Percentiles rank a stretch among this genome's conserved stretches.
Evolutionary conservation across 768 basidiomycete species (phyloP).

Genomic region (Cantharellus cinnabarinus): DNA sequence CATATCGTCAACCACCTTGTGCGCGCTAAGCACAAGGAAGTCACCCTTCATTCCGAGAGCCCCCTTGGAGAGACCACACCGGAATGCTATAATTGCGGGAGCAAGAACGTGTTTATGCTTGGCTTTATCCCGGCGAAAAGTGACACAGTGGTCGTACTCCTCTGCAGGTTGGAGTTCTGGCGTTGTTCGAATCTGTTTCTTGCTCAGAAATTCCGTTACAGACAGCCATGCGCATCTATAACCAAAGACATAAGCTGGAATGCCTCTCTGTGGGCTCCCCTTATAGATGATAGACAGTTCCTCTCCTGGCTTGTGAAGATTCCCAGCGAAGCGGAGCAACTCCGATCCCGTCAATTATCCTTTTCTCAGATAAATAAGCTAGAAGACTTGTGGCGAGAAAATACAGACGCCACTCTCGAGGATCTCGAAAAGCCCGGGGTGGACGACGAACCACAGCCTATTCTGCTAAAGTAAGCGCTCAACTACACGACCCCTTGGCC

Average conservation of each 20-base stretch:
- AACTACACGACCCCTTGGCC: neutral
- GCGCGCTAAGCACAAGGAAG: slow-evolving; percentile 97
- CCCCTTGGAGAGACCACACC: slow-evolving; percentile 94
- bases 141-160: slow-evolving; percentile 91
- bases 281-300: slow-evolving; percentile 96
- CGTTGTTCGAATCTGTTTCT: slow-evolving; percentile 1
- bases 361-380: slow-evolving; percentile 93
- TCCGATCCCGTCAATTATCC: slow-evolving; percentile 89
- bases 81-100: slow-evolving; percentile 98
- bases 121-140: slow-evolving; percentile 99
- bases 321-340: slow-evolving; percentile 87
- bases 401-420: slow-evolving; percentile 81
- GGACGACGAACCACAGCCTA: slow-evolving; percentile 91
- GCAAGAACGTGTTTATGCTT: slow-evolving; percentile 98
- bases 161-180: slow-evolving; percentile 50
- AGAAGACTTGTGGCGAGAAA: slow-evolving; percentile 95
- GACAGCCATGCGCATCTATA: slow-evolving; percentile 94
- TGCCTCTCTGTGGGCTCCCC: slow-evolving; percentile 88
- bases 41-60: slow-evolving; percentile 85
- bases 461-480: slow-evolving; percentile 36
- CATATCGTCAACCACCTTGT: slow-evolving; percentile 99
- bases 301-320: slow-evolving; percentile 98
- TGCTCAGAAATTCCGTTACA: slow-evolving; percentile 15
- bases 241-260: slow-evolving; percentile 99
- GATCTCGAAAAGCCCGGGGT: slow-evolving; percentile 95